Conservation (phyloP, 805 yeast genomes). For the Clavispora phyllophila region DNA sequence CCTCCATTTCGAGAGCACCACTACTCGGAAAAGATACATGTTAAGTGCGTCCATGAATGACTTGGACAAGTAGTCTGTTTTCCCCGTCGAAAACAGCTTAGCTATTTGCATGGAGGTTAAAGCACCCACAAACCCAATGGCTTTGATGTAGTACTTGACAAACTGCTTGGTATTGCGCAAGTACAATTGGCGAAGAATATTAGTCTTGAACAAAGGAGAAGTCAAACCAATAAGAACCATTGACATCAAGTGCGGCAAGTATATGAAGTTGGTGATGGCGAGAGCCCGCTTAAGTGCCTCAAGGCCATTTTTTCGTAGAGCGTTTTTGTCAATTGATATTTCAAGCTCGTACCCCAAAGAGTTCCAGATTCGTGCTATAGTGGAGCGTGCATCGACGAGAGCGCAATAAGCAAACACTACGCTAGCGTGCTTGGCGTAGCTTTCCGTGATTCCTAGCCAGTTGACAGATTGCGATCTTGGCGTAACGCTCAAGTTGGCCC, state of each 20-base stretch:
- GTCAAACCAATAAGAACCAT: constrained; percentile 32
- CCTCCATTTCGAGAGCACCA: constrained; percentile 39
- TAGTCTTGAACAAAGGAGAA: constrained; percentile 22
- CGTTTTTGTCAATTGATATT: constrained; percentile 9
- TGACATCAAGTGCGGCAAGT: constrained; percentile 31
- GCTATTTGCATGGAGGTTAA: constrained; percentile 20
- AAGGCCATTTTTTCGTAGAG: background rate
- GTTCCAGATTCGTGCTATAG: background rate
- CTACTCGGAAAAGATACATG: constrained; percentile 28
- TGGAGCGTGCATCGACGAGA: constrained; percentile 1
- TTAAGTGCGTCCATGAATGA: constrained; percentile 25
- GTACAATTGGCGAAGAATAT: constrained; percentile 10
- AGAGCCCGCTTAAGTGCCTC: constrained; percentile 17
- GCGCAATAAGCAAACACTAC: constrained; percentile 17
- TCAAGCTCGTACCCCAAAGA: constrained; percentile 21
- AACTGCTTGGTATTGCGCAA: constrained; percentile 19
- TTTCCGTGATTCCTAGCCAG: constrained; percentile 24
- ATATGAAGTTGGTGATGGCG: constrained; percentile 30
- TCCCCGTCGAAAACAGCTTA: constrained; percentile 12
- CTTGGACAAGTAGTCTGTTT: constrained; percentile 20
- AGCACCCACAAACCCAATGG: constrained; percentile 32
- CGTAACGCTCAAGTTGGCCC: constrained; percentile 35
- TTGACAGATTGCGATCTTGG: constrained; percentile 19
- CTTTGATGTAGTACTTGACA: constrained; percentile 31
- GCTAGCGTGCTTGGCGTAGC: constrained; percentile 25